Base-by-base conservation (phyloP, 2,329 filamentous ascomycete genomes). In the Fusarium guadeloupense region DNA sequence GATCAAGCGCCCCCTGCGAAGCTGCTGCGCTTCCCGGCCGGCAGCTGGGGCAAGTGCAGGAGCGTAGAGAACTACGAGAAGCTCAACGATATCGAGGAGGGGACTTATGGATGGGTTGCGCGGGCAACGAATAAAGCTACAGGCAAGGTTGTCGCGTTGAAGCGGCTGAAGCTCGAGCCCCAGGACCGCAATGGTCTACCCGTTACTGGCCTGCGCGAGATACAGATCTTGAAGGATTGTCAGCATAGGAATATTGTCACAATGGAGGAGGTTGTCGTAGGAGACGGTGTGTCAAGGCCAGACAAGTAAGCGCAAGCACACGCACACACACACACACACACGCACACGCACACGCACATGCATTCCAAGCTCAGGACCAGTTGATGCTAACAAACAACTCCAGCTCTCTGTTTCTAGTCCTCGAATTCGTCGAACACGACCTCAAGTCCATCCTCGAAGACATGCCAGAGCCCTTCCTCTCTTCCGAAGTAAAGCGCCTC, bases 371-470 rank as follows among this genome's bases (percentile, higher is more conserved):
- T 31, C 23, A 19, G 49, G 58, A 52, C 60, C 44, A 25, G 23
- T 20, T 20, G 8, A 26, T 26, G n/a, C 45, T 65, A 41, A 50
- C 28, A 17, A 45, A 20, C 14, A 68, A 75, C 9, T 9, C 13
- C 75, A 92, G 89, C 78, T 78, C 76, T 25, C 89, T 97, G 65
- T 96, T 92, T 75, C 86, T 99, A 53, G 95, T 98, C 62, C 94
- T 99, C 83, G 93, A 97, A 73, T 99, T 98, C 76, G 83, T 97
- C 70, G 94, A 98, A 80, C 95, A 99, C 81, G 95, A 99, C 72
- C 87, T 99, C 53, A 96, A 96, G 77, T 91, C 90, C 50, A 85
- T 99, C 53, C 90, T 97, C 62, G 91, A 96, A 75, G 91, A 96
- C 72, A 97, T 98, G 92, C 85, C 89, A 46, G 92, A 97, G 72